phyloP scores from a whole-genome alignment of 257 asterid species.

The Eucommia ulmoides region DNA sequence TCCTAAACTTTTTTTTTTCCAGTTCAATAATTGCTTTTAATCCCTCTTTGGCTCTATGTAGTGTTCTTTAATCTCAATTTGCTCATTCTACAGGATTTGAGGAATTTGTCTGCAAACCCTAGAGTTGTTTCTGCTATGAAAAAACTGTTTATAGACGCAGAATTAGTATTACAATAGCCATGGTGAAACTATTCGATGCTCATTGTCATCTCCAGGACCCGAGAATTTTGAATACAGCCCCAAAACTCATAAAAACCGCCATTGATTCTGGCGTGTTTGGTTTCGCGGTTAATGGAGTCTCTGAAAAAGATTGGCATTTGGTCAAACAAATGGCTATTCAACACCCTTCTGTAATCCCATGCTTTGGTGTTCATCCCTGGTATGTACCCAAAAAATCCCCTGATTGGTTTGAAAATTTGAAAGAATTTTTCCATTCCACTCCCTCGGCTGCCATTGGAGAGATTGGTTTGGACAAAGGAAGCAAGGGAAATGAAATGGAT shows the following conservation, averaged over 20 bases:
- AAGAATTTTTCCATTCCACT: slow-evolving; percentile 38
- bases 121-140: too few relatives aligned
- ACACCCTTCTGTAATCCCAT: slow-evolving; percentile 64
- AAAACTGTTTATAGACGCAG: too few relatives aligned
- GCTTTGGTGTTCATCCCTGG: slow-evolving; percentile 91
- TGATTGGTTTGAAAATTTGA: slow-evolving; percentile 52
- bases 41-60: too few relatives aligned
- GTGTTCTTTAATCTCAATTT: too few relatives aligned
- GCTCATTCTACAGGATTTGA: too few relatives aligned
- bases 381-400: slow-evolving; percentile 57
- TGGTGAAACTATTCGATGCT: slow-evolving; percentile 75
- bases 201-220: slow-evolving; percentile 97
- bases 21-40: too few relatives aligned
- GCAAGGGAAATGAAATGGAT: slow-evolving; percentile 54
- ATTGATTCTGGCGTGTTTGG: slow-evolving; percentile 56
- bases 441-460: slow-evolving; percentile 94
- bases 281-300: slow-evolving; percentile 79
- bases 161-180: too few relatives aligned
- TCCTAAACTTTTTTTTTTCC: too few relatives aligned
- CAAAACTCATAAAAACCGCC: slow-evolving; percentile 47
- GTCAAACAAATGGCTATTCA: slow-evolving; percentile 67
- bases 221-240: slow-evolving; percentile 35
- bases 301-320: slow-evolving; percentile 86
- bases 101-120: too few relatives aligned
- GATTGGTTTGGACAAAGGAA: slow-evolving; percentile 93